A percentile compares a stretch with the other conserved stretches of the same genome.
These are phyloP conservation scores for Cercospora beticola DNA, from an alignment of 2,329 filamentous ascomycete species.

Conservation along the genomic window DNA sequence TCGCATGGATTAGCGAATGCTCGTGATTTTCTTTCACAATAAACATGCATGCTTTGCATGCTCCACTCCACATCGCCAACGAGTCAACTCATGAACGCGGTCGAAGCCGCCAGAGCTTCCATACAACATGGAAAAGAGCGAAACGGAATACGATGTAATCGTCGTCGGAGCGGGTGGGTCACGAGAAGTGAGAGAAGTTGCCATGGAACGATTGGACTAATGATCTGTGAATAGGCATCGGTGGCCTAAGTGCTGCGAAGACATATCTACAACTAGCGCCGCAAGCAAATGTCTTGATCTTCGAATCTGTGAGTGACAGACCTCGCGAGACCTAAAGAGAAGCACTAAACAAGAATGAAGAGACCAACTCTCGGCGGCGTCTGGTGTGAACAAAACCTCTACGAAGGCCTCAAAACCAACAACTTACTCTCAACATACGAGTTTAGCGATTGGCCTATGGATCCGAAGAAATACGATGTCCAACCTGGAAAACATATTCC, in stretches of 20 bases:
- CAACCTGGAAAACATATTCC: not conserved
- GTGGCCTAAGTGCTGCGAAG: not conserved
- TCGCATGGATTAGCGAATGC: conserved; percentile 11
- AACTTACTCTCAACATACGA: not conserved
- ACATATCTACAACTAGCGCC: not conserved
- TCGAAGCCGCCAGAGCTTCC: too few relatives aligned
- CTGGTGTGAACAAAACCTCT: not conserved
- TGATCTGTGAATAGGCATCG: not conserved
- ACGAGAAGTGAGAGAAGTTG: too few relatives aligned
- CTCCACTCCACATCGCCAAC: too few relatives aligned
- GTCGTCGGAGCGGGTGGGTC: not conserved
- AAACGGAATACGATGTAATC: not conserved
- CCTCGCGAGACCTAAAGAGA: too few relatives aligned
- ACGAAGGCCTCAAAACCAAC: not conserved
- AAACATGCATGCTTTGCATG: not conserved
- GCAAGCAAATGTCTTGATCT: not conserved
- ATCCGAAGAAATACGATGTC: not conserved
- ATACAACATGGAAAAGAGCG: not conserved
- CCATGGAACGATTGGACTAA: too few relatives aligned
- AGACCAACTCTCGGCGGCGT: not conserved
- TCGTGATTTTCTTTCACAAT: conserved; percentile 14
- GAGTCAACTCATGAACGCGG: too few relatives aligned
- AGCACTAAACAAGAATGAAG: too few relatives aligned
- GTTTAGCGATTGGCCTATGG: not conserved
- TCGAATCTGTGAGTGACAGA: not conserved